A percentile compares a stretch with the other conserved stretches of the same genome.
phyloP scores from a whole-genome alignment of 2,329 filamentous ascomycete genomes.

The Fusarium tanahbumbuense region DNA sequence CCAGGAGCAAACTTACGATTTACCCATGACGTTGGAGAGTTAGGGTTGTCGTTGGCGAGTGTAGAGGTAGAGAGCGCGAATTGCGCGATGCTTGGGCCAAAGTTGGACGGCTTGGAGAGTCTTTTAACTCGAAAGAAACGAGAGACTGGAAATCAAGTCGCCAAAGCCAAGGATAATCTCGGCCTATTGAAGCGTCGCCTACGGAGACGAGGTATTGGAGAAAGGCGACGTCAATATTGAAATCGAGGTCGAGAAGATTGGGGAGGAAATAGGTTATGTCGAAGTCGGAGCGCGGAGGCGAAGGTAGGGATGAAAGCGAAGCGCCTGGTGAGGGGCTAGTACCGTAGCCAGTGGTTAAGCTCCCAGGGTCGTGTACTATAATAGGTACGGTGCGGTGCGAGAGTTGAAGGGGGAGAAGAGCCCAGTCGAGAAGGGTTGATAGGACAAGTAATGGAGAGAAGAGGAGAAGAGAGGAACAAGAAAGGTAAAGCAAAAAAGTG shows the following conservation, averaged over 20 bases:
- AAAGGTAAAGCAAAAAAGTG: slow-evolving; percentile 1
- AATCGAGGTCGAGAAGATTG: slow-evolving; percentile 13
- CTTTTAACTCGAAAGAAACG: slow-evolving; percentile 17
- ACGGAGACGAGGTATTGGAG: slow-evolving; percentile 9
- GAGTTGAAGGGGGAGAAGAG: slow-evolving; percentile 20
- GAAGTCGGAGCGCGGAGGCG: slow-evolving; percentile 29
- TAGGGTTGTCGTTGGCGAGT: slow-evolving; percentile 22
- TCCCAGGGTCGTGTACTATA: slow-evolving; percentile 32
- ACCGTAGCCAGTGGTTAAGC: slow-evolving; percentile 30
- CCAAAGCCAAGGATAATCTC: background rate
- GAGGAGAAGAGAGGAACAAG: slow-evolving; percentile 1
- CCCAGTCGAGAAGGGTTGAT: slow-evolving; percentile 14
- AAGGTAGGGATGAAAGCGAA: slow-evolving; percentile 30
- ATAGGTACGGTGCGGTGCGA: slow-evolving; percentile 7
- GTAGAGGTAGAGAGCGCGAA: slow-evolving; percentile 39
- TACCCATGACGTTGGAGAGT: slow-evolving; percentile 57
- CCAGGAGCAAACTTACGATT: slow-evolving; percentile 62
- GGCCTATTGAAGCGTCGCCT: slow-evolving; percentile 12
- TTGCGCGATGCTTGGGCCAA: slow-evolving; percentile 42
- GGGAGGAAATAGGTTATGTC: slow-evolving; percentile 25
- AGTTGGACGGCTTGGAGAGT: slow-evolving; percentile 12
- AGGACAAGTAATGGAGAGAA: background rate
- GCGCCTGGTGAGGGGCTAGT: slow-evolving; percentile 36
- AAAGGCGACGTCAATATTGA: slow-evolving; percentile 10
- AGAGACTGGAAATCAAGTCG: slow-evolving; percentile 12